Percentiles rank a stretch among this genome's conserved stretches.
phyloP scores from a whole-genome alignment of 108 stramenopile species.

The Cyclotella kingstonii region DNA sequence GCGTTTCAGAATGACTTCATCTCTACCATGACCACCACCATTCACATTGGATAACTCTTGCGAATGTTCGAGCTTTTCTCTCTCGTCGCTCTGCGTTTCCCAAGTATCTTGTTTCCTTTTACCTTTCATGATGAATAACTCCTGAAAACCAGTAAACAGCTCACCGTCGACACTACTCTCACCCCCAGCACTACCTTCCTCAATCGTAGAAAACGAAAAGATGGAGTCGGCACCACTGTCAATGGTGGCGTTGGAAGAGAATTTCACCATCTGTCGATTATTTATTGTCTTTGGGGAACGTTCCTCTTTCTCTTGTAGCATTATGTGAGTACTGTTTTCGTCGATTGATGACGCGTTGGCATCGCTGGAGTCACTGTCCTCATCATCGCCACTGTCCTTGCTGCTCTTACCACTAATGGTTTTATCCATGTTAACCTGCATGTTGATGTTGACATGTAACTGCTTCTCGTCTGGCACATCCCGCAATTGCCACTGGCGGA shows the following conservation, averaged over 20 bases:
- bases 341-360: not conserved
- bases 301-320: too few species aligned
- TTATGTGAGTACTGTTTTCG: not conserved
- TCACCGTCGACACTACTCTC: not conserved
- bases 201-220: not conserved
- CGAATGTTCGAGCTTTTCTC: too few species aligned
- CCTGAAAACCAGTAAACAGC: constrained; percentile 4
- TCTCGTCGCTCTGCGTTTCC: too few species aligned
- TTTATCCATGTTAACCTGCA: too few species aligned
- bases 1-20: too few species aligned
- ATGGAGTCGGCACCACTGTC: not conserved
- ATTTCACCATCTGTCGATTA: not conserved
- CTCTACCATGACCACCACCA: too few species aligned
- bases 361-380: not conserved
- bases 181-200: not conserved
- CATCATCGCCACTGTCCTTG: not conserved
- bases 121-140: too few species aligned
- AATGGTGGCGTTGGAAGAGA: not conserved
- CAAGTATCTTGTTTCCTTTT: too few species aligned
- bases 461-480: not conserved
- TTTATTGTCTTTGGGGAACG: too few species aligned
- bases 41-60: too few species aligned
- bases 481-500: not conserved
- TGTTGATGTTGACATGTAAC: too few species aligned
- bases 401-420: not conserved